Evolutionary conservation across 2,329 filamentous ascomycete species (phyloP), one percentile per base, ranked within the genome.

Genomic region (Alternaria longipes): DNA sequence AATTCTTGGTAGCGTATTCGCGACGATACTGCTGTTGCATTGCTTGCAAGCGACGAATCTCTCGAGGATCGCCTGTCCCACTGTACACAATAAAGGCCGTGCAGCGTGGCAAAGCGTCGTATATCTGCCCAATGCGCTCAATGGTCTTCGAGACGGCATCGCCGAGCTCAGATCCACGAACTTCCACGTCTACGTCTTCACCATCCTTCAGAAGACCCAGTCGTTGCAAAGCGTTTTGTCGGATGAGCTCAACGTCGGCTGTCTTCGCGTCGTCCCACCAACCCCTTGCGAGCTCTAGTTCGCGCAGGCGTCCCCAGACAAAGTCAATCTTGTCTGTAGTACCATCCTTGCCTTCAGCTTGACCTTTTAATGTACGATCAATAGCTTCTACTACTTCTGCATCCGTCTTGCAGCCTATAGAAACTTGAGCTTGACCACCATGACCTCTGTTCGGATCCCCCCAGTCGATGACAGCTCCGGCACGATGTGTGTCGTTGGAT

Each of bases 391-490:
- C 85, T 8, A 91, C 84, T 20, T 85, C 84, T 1, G 82, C 80
- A 62, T 91, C 89, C 59, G 81, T 82, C 36, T 79, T 79, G 69
- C 87, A 89, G 22, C 84, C 85, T 58, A 90, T 83, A 8, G 83
- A 81, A 34, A 85, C 81, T 22, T 82, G 82, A 3, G 87, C 88
- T 56, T 85, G 83, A 18, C 82, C 79, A 16, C 87, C 87, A 60
- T 87, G 85, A 5, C 86, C 87, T 54, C 85, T 83, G 64, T 85
- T 85, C 14, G 92, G 91, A 62, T 93, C 90, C 52, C 94, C 94
- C 91, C 94, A 97, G 79, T 99, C 95, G 22, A 98, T 86, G 32
- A 96, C 88, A 2, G 91, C 91, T 60, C 89, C 90, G 0, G 85
- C 87, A 36, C 73, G 71, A 32, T 58, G 56, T 28, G 64, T 54